Conservation (phyloP, 140 eudicot genomes). For the Senecio squalidus region DNA sequence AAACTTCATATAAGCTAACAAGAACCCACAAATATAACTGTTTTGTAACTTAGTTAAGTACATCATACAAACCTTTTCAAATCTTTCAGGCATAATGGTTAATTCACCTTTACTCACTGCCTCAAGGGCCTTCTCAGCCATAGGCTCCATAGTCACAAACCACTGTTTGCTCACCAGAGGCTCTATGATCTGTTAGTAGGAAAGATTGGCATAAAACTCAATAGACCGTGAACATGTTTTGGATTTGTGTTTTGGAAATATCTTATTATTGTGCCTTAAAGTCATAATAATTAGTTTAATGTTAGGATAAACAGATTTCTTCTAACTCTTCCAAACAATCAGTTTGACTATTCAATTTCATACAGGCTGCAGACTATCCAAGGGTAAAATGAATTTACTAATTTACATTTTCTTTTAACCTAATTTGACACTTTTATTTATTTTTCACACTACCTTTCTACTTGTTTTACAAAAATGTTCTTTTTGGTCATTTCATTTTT, state of each 20-base stretch:
- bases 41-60: background rate
- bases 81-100: constrained; percentile 90
- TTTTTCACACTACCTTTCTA: background rate
- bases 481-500: background rate
- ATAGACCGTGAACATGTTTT: background rate
- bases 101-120: constrained; percentile 80
- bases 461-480: background rate
- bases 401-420: constrained; percentile 1
- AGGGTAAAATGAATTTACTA: no score
- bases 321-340: background rate
- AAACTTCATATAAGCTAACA: constrained; percentile 11
- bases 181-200: constrained; percentile 70
- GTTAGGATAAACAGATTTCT: background rate
- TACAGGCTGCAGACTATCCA: background rate
- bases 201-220: constrained; percentile 7
- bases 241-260: background rate
- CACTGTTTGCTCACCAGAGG: constrained; percentile 95
- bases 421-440: background rate
- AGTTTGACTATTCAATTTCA: background rate
- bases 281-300: background rate
- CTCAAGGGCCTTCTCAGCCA: constrained; percentile 89
- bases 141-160: constrained; percentile 95
- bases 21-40: background rate
- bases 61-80: constrained; percentile 64
- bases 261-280: background rate